These are phyloP conservation scores for Solanum microdontum DNA, from an alignment of 257 asterid genomes.

Conservation along the genomic window DNA sequence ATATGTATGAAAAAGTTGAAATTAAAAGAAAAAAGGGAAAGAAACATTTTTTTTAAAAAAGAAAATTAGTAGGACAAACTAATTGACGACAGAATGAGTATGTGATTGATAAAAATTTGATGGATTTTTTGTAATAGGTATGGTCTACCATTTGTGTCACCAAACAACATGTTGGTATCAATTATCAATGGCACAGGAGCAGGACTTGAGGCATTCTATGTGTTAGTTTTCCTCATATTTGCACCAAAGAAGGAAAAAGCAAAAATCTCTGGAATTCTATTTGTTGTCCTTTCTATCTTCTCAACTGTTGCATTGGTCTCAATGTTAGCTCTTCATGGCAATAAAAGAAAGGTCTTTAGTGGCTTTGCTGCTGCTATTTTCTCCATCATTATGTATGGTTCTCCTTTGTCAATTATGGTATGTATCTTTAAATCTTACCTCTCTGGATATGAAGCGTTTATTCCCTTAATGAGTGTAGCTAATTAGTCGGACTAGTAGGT, in stretches of 20 bases:
- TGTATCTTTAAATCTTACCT: neutral
- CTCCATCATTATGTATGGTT: slow-evolving; percentile 74
- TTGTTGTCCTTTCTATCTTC: slow-evolving; percentile 32
- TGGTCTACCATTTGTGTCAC: slow-evolving; percentile 63
- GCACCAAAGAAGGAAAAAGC: slow-evolving; percentile 63
- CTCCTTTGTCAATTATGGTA: slow-evolving; percentile 73
- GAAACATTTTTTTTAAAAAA: too few species aligned
- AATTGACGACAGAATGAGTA: neutral
- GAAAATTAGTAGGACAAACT: neutral
- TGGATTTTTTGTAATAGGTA: slow-evolving; percentile 32
- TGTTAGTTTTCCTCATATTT: slow-evolving; percentile 36
- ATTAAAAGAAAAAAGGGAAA: too few species aligned
- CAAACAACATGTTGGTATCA: slow-evolving; percentile 43
- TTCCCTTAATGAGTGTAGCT: neutral
- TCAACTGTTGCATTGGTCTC: slow-evolving; percentile 45
- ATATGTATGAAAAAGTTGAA: neutral
- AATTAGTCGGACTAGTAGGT: neutral
- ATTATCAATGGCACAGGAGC: slow-evolving; percentile 55
- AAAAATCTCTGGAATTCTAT: slow-evolving; percentile 40
- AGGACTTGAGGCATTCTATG: slow-evolving; percentile 46
- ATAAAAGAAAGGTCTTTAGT: slow-evolving; percentile 33
- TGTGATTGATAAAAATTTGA: neutral
- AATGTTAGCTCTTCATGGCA: slow-evolving; percentile 28
- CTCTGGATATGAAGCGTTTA: neutral
- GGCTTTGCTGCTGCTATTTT: slow-evolving; percentile 55